Conservation (phyloP, 2,329 filamentous ascomycete species). For the Exophiala phaeomuriformis region DNA sequence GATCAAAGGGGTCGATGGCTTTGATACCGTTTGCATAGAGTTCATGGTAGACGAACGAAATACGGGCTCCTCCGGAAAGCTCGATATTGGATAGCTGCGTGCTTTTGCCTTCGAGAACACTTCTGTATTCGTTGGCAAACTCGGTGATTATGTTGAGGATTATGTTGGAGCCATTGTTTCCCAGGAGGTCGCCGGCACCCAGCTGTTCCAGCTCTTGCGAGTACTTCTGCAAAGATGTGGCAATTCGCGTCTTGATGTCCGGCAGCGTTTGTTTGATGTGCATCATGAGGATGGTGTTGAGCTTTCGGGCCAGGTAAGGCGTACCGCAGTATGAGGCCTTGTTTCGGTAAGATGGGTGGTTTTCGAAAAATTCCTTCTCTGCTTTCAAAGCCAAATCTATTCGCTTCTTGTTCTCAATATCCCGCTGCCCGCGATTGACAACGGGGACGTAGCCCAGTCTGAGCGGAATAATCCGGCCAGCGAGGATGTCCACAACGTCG, state of each 20-base stretch:
- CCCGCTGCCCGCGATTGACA: slow-evolving; percentile 93
- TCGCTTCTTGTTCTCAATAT: slow-evolving; percentile 96
- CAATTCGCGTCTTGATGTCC: slow-evolving; percentile 95
- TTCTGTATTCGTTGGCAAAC: slow-evolving; percentile 96
- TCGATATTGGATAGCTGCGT: slow-evolving; percentile 91
- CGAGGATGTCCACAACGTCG: slow-evolving; percentile 96
- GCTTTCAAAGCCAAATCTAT: slow-evolving; percentile 86
- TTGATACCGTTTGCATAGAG: slow-evolving; percentile 96
- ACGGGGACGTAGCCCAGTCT: slow-evolving; percentile 93
- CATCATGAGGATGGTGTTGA: slow-evolving; percentile 99
- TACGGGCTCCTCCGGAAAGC: slow-evolving; percentile 91
- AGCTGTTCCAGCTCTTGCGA: slow-evolving; percentile 69
- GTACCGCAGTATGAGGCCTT: slow-evolving; percentile 99
- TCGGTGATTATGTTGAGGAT: slow-evolving; percentile 98
- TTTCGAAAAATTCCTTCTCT: slow-evolving; percentile 96
- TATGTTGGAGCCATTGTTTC: slow-evolving; percentile 88
- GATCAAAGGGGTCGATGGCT: slow-evolving; percentile 93
- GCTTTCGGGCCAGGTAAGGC: slow-evolving; percentile 89
- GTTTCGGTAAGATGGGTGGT: slow-evolving; percentile 96
- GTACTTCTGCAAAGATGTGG: slow-evolving; percentile 92
- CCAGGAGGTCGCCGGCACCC: slow-evolving; percentile 79
- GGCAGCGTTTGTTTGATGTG: slow-evolving; percentile 99
- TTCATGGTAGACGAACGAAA: slow-evolving; percentile 99
- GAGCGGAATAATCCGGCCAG: slow-evolving; percentile 91
- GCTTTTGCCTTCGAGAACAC: slow-evolving; percentile 92